These are phyloP conservation scores for Aspergillus melleus DNA, from an alignment of 2,329 filamentous ascomycete species.

Conservation along the genomic window DNA sequence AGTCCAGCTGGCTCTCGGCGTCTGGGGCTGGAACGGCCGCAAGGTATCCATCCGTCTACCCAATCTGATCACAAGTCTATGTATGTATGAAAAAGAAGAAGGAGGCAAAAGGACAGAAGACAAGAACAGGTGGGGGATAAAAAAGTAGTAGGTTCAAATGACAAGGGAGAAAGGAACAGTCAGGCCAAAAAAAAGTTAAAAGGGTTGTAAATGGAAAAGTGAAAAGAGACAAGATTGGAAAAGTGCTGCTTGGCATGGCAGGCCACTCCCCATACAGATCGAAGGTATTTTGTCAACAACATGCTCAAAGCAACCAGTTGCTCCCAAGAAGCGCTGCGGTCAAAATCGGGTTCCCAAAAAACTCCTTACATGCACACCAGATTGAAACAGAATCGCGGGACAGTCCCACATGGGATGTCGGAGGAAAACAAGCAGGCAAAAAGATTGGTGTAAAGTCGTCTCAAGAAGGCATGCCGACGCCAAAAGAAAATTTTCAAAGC, in stretches of 20 bases:
- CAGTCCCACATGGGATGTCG: conserved; percentile 13
- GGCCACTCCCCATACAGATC: conserved; percentile 19
- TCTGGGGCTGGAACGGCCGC: conserved; percentile 13
- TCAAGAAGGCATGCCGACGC: conserved; percentile 18
- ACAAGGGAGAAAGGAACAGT: conserved; percentile 16
- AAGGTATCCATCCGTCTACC: conserved; percentile 9
- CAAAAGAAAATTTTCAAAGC: conserved; percentile 7
- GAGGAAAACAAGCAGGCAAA: conserved; percentile 22
- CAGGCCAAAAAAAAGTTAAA: conserved; percentile 17
- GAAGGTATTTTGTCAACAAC: conserved; percentile 22
- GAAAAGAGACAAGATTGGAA: conserved; percentile 13
- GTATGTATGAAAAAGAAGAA: conserved; percentile 10
- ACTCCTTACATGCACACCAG: conserved; percentile 27
- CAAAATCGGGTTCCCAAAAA: conserved; percentile 24
- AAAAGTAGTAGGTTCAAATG: conserved; percentile 13
- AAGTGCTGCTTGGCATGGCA: conserved; percentile 19
- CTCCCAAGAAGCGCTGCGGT: conserved; percentile 20
- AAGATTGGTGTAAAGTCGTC: conserved; percentile 27
- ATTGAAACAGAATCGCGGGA: conserved; percentile 9
- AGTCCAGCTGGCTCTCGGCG: conserved; percentile 20
- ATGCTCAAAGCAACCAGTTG: conserved; percentile 24
- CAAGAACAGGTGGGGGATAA: conserved; percentile 12
- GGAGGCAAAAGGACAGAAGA: conserved; percentile 18
- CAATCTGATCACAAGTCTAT: conserved; percentile 29
- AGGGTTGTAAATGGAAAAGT: conserved; percentile 10